Evolutionary conservation across 2,329 filamentous ascomycete genomes (phyloP).

Genomic region (Stagonosporopsis rhizophila): DNA sequence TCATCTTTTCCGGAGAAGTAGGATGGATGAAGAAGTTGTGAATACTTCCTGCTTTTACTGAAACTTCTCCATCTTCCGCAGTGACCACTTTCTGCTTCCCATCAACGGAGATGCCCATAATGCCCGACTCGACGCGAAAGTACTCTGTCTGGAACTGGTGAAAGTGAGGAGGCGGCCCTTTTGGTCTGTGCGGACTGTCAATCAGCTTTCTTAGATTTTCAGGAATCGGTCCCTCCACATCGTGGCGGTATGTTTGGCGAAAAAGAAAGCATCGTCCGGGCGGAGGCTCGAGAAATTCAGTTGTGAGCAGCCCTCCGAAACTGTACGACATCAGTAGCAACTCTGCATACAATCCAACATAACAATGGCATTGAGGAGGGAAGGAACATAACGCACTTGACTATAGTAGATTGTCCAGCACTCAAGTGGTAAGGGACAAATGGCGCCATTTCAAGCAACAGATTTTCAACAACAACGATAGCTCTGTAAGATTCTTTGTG

Average conservation of each 20-base stretch:
- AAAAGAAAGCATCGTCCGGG: conserved; percentile 16
- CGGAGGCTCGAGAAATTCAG: conserved; percentile 12
- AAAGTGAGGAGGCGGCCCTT: conserved; percentile 41
- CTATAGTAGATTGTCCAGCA: conserved; percentile 10
- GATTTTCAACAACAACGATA: neutral
- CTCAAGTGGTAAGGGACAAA: conserved; percentile 11
- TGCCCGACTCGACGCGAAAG: conserved; percentile 37
- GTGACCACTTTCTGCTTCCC: conserved; percentile 29
- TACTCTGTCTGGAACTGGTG: conserved; percentile 46
- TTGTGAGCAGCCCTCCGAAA: conserved; percentile 15
- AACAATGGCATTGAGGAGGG: neutral
- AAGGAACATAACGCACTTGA: conserved; percentile 5
- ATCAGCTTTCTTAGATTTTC: conserved; percentile 14
- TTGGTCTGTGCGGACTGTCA: conserved; percentile 7
- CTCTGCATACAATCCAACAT: neutral
- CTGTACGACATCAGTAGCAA: conserved; percentile 4
- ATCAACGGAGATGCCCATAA: conserved; percentile 39
- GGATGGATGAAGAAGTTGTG: conserved; percentile 27
- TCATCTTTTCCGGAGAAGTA: conserved; percentile 5
- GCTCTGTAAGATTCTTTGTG: neutral
- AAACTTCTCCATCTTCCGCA: conserved; percentile 40
- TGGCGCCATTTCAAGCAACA: conserved; percentile 8
- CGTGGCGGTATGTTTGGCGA: conserved; percentile 15
- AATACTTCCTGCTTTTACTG: conserved; percentile 20
- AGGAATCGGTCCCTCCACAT: conserved; percentile 10